These are phyloP conservation scores for Penicillium canescens DNA, from an alignment of 495 filamentous ascomycete species.

Conservation along the genomic window DNA sequence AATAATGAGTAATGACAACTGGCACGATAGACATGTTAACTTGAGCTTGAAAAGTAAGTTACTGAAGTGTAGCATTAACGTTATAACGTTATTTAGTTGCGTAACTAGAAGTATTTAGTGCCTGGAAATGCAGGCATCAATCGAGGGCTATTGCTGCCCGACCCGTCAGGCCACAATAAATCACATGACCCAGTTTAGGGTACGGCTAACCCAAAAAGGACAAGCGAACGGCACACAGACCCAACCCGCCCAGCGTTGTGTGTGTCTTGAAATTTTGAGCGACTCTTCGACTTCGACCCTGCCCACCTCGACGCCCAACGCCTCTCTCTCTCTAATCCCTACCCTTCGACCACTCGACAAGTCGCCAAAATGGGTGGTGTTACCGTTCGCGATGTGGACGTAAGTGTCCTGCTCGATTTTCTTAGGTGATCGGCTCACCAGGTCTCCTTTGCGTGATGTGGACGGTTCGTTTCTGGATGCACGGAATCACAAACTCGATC, in stretches of 20 bases:
- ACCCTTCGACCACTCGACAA: slow-evolving; percentile 39
- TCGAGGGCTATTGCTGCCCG: neutral
- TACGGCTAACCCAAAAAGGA: slow-evolving; percentile 46
- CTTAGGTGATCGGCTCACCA: slow-evolving; percentile 13
- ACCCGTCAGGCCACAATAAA: neutral
- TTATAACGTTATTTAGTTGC: neutral
- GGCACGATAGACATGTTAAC: neutral
- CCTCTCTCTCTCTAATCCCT: slow-evolving; percentile 35
- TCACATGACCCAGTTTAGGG: slow-evolving; percentile 37
- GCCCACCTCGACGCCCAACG: slow-evolving; percentile 42
- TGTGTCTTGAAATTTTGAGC: slow-evolving; percentile 42
- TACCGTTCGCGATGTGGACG: slow-evolving; percentile 88
- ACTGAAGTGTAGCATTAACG: neutral
- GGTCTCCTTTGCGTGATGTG: slow-evolving; percentile 23
- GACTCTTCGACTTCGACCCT: slow-evolving; percentile 41
- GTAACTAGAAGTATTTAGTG: neutral
- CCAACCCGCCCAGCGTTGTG: slow-evolving; percentile 35
- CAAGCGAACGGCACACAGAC: slow-evolving; percentile 45
- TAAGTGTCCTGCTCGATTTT: slow-evolving; percentile 52
- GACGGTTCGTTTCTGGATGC: slow-evolving; percentile 25
- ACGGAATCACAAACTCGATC: slow-evolving; percentile 9
- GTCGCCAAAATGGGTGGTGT: slow-evolving; percentile 82
- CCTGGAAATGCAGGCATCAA: neutral
- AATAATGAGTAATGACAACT: slow-evolving; percentile 23
- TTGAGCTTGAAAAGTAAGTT: too few species aligned